phyloP scores from a whole-genome alignment of 345 rosid genomes.

The Cochlearia excelsa region DNA sequence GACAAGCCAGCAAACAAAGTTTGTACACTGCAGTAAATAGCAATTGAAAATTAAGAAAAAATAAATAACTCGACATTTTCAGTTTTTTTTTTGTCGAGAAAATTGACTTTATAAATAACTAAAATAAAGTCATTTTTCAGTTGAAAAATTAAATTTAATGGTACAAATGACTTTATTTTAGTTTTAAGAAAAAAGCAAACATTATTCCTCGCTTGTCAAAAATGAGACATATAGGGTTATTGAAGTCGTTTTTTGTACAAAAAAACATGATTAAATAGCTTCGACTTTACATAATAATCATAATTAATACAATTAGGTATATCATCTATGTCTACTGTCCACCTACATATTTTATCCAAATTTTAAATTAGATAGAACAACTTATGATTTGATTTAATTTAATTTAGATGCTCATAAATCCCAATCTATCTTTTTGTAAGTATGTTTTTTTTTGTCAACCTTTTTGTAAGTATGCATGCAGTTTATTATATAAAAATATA shows the following conservation, averaged over 20 bases:
- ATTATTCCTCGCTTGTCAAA: too few relatives aligned
- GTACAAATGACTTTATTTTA: too few relatives aligned
- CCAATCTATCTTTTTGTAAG: conserved; percentile 5
- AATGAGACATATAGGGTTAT: conserved; percentile 2
- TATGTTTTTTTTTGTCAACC: neutral
- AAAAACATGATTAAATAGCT: conserved; percentile 19
- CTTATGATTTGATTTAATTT: conserved; percentile 1
- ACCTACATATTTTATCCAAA: conserved; percentile 25
- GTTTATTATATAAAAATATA: too few relatives aligned
- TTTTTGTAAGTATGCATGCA: too few relatives aligned
- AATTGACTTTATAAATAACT: too few relatives aligned
- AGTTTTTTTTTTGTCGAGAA: too few relatives aligned
- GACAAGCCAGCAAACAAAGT: conserved; percentile 33
- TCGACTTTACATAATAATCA: conserved; percentile 33
- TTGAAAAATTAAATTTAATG: too few relatives aligned
- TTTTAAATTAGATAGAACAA: neutral
- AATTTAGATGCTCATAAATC: conserved; percentile 21
- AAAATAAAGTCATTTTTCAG: too few relatives aligned
- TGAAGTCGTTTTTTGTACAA: conserved; percentile 9
- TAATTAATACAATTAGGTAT: conserved; percentile 27
- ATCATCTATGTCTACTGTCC: conserved; percentile 30
- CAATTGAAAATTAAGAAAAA: neutral
- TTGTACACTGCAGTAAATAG: conserved; percentile 34
- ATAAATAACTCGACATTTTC: too few relatives aligned
- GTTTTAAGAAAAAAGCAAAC: too few relatives aligned